Evolutionary conservation across 148 eudicot species (phyloP).

Genomic region (Suaeda aralocaspica): DNA sequence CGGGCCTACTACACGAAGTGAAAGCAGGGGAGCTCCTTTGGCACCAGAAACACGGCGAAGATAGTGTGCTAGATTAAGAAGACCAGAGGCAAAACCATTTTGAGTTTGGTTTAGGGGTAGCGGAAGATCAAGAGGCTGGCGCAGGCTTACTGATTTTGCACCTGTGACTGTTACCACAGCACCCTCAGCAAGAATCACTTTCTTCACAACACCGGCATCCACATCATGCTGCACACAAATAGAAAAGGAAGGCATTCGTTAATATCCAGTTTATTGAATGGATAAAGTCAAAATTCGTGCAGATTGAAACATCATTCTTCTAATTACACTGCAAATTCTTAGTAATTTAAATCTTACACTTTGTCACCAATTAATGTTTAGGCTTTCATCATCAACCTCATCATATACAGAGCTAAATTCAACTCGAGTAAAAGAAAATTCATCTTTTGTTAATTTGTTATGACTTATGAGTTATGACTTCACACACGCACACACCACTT

Average conservation of each 20-base stretch:
- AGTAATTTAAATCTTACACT: too few species aligned
- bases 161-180: slow-evolving; percentile 91
- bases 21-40: slow-evolving; percentile 47
- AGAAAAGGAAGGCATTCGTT: not conserved
- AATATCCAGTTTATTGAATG: not conserved
- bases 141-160: slow-evolving; percentile 88
- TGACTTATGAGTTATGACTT: too few species aligned
- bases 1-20: slow-evolving; percentile 91
- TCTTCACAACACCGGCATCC: slow-evolving; percentile 81
- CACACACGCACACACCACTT: not conserved
- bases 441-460: not conserved
- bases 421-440: not conserved
- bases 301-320: not conserved
- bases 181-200: slow-evolving; percentile 81
- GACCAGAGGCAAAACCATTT: slow-evolving; percentile 64
- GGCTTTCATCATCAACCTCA: too few species aligned
- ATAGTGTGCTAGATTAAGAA: slow-evolving; percentile 65
- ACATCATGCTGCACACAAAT: slow-evolving; percentile 66
- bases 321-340: not conserved
- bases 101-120: slow-evolving; percentile 65
- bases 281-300: not conserved
- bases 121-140: slow-evolving; percentile 85
- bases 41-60: slow-evolving; percentile 53
- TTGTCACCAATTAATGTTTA: too few species aligned
- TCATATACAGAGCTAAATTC: too few species aligned